Base-by-base conservation (phyloP, 805 yeast species). In the Sugiyamaella qingdaonensis region DNA sequence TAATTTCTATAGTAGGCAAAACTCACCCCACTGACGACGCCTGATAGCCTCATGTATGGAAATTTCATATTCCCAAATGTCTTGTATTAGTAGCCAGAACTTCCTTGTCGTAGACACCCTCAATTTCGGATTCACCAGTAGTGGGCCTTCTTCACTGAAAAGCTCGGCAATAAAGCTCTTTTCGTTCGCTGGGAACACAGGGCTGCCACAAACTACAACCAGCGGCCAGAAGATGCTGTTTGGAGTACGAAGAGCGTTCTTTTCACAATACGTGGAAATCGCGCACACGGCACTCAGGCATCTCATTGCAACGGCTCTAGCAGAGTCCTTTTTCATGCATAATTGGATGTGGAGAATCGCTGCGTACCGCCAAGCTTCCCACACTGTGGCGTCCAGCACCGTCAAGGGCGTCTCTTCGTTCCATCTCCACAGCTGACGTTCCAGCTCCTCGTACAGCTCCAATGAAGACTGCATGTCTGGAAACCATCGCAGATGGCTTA, bases 291-390 rank as follows among this genome's bases (percentile, higher is more conserved):
- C 32, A 24, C 31, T 27, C 10, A 43, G 8, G 33, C 34, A 24
- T 27, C 47, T 4, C 47, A 29, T 27, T 13, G 35, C 35, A 43
- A 43, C 34, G 14, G 4, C 24, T 21, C 4, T 33, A 2, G 35
- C 32, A 27, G 32, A 7, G 10, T n/a, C 19, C 18, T 43, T 43
- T 16, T 43, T 29, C 35, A 43, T 5, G 16, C 35, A 29, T n/a
- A 29, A 10, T 24, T 43, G 35, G 4, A 43, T 43, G 14, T 27
- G 32, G 19, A 43, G 16, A 10, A 43, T 27, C 5, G 35, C 35
- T 3, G 34, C 47, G 18, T 43, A 43, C 29, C 49, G 27, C 49
- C 49, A 46, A 10, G 49, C 49, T 7, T 46, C 49, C 49, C 49
- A 46, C 14, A 43, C 47, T 3, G 34, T 14, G 5, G 14, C 19